These are phyloP conservation scores for Phytophthora sp. DNA, from an alignment of 352 stramenopile genomes.

Conservation along the genomic window DNA sequence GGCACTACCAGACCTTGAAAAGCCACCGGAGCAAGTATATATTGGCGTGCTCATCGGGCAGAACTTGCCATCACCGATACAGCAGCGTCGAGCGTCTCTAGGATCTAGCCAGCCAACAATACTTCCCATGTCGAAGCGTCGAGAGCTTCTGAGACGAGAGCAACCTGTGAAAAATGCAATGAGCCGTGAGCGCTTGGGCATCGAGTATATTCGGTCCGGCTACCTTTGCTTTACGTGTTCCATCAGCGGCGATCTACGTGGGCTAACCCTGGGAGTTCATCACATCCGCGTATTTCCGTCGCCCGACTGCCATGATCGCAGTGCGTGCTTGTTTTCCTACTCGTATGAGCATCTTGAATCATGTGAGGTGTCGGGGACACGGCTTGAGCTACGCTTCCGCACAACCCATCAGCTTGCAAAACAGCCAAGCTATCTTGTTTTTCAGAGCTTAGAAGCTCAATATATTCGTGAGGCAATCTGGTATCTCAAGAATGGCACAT, in stretches of 20 bases:
- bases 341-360: conserved; percentile 59
- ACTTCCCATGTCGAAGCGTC: conserved; percentile 44
- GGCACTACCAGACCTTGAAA: conserved; percentile 24
- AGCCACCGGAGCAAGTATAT: conserved; percentile 59
- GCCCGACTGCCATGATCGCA: conserved; percentile 60
- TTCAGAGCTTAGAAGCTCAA: conserved; percentile 61
- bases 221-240: conserved; percentile 64
- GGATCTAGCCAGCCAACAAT: conserved; percentile 16
- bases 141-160: conserved; percentile 62
- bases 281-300: conserved; percentile 67
- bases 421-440: conserved; percentile 61
- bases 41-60: conserved; percentile 70
- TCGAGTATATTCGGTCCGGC: conserved; percentile 61
- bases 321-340: conserved; percentile 75
- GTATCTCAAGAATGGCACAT: conserved; percentile 57
- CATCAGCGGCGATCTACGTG: conserved; percentile 58
- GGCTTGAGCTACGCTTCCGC: conserved; percentile 67
- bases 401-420: conserved; percentile 43
- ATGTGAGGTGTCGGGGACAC: conserved; percentile 47
- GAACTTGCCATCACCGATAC: conserved; percentile 66
- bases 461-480: conserved; percentile 74
- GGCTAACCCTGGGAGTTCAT: conserved; percentile 54
- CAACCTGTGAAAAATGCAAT: conserved; percentile 50
- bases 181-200: conserved; percentile 50
- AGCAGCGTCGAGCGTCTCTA: conserved; percentile 48